Base-by-base conservation (phyloP, 2,329 filamentous ascomycete genomes). In the Ophiostoma tasmaniense region DNA sequence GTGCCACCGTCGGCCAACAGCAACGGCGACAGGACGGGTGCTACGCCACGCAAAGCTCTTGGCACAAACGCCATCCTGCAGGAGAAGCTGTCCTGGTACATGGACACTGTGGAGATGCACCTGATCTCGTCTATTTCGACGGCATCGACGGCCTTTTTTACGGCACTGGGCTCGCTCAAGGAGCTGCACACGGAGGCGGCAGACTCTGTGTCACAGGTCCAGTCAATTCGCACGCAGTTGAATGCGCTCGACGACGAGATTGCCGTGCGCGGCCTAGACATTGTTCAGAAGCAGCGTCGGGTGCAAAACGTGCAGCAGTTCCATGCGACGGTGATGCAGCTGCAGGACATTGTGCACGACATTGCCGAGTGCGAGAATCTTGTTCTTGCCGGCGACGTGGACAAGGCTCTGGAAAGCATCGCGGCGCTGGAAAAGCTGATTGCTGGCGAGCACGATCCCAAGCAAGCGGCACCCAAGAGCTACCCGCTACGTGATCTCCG, bases 21-120 rank as follows among this genome's bases (percentile, higher is more conserved):
- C 71, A 76, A 76, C 55, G 82, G 87, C 71, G 84, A 88, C 33
- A 83, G 85, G 30, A 20, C 14, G 1, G 42, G 25, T 33, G 82
- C 81, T 45, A 84, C 84, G 13, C 88, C 90, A 10, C 87, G 94
- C 71, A 98, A 97, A 77, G 91, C 92, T 0, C 82, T 99, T 35
- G 94, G 94, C 8, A 97, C 93, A 0, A 99, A 99, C 79, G 95
- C 95, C 0, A 99, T 99, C 70, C 79, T 99, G 45, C 95, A 99
- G 77, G 95, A 99, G 79, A 99, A 99, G 79, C 82, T 99, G 14
- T 98, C 95, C 0, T 99, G 95, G 95, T 99, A 99, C 78, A 97
- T 99, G 93, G 95, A 99, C 77, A 99, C 95, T 0, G 93, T 99
- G 28, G 95, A 99, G 77, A 92, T 99, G 68, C 95, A 99, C 77